Conservation (phyloP, 2,329 filamentous ascomycete species). For the Bipolaris sorokiniana region DNA sequence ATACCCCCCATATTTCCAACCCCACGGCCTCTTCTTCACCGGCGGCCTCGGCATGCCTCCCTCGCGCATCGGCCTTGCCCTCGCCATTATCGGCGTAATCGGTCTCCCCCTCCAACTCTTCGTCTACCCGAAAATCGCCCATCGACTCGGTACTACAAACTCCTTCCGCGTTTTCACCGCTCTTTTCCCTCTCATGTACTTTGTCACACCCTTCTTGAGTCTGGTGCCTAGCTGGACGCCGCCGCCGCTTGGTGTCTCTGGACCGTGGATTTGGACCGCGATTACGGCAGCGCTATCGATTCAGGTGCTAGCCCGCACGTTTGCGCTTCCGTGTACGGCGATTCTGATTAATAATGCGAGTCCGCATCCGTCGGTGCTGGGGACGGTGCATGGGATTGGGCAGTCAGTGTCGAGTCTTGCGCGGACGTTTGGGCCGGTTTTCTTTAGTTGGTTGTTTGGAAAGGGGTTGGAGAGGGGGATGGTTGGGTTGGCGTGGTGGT, state of each 20-base stretch:
- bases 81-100: conserved; percentile 56
- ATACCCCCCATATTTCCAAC: conserved; percentile 40
- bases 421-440: conserved; percentile 65
- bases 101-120: conserved; percentile 56
- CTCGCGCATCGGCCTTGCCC: conserved; percentile 54
- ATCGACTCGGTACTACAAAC: conserved; percentile 50
- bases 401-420: conserved; percentile 66
- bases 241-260: conserved; percentile 51
- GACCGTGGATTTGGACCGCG: conserved; percentile 51
- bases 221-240: conserved; percentile 49
- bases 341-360: conserved; percentile 59
- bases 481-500: conserved; percentile 67
- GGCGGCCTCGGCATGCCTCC: conserved; percentile 57
- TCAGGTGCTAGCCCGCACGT: conserved; percentile 56
- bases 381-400: conserved; percentile 64
- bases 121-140: conserved; percentile 53
- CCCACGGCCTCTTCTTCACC: conserved; percentile 54
- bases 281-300: conserved; percentile 52
- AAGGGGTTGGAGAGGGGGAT: conserved; percentile 62
- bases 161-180: conserved; percentile 52
- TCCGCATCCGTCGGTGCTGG: conserved; percentile 61
- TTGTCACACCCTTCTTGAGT: conserved; percentile 53
- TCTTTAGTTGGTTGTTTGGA: conserved; percentile 68
- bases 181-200: conserved; percentile 55
- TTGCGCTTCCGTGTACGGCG: conserved; percentile 62